phyloP scores from a whole-genome alignment of 495 filamentous ascomycete species.

The Penicillium canariense region DNA sequence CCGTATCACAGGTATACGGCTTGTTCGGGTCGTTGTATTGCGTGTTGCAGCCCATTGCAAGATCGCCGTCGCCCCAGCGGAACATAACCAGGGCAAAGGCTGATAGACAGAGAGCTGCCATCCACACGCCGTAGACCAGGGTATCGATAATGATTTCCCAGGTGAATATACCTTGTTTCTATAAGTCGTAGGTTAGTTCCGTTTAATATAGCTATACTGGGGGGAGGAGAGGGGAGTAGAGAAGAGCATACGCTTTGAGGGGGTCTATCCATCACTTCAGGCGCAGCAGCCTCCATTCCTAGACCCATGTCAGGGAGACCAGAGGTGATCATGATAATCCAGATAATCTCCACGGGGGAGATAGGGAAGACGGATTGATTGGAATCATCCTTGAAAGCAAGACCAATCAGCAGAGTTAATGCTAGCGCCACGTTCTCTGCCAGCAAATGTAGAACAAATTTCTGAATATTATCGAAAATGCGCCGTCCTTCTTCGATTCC shows the following conservation, averaged over 20 bases:
- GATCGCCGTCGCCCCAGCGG: slow-evolving; percentile 63
- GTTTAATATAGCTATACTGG: slow-evolving; percentile 3
- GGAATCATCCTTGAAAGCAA: slow-evolving; percentile 64
- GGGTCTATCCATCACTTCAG: slow-evolving; percentile 65
- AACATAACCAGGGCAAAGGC: slow-evolving; percentile 66
- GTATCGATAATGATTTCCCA: slow-evolving; percentile 66
- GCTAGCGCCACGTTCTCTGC: slow-evolving; percentile 74
- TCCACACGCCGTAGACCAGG: slow-evolving; percentile 68
- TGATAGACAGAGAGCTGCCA: slow-evolving; percentile 62
- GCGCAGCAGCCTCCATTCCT: slow-evolving; percentile 64
- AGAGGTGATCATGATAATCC: slow-evolving; percentile 77
- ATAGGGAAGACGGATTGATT: slow-evolving; percentile 70
- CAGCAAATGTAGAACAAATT: slow-evolving; percentile 71
- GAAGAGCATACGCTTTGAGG: slow-evolving; percentile 54
- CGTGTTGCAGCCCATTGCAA: slow-evolving; percentile 63
- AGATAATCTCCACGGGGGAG: slow-evolving; percentile 69
- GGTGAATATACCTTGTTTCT: slow-evolving; percentile 69
- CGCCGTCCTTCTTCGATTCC: slow-evolving; percentile 70
- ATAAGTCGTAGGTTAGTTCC: slow-evolving; percentile 25
- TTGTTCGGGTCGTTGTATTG: slow-evolving; percentile 35
- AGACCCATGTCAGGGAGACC: slow-evolving; percentile 73
- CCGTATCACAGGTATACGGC: slow-evolving; percentile 53
- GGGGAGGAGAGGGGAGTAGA: neutral
- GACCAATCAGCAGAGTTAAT: slow-evolving; percentile 63
- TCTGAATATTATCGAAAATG: slow-evolving; percentile 77